phyloP scores from a whole-genome alignment of 2,329 filamentous ascomycete species.

The Neurospora sp. region DNA sequence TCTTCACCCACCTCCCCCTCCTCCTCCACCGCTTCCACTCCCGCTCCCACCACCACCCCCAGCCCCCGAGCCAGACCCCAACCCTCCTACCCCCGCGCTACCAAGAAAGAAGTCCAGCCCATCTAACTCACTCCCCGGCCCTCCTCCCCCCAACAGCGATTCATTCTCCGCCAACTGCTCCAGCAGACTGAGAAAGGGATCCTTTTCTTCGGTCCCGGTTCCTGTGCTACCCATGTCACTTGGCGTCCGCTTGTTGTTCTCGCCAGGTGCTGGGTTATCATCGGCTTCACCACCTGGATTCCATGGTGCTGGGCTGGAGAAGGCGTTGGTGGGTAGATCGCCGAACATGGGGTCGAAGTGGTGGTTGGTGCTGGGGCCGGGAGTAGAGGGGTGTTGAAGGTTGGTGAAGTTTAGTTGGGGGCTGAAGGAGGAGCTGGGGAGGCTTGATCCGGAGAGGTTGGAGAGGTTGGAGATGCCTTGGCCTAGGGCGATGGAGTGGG shows the following conservation, averaged over 20 bases:
- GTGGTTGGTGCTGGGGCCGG: constrained; percentile 18
- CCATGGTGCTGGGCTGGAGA: constrained; percentile 43
- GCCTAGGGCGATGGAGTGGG: not conserved
- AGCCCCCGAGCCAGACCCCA: not conserved
- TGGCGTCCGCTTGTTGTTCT: constrained; percentile 12
- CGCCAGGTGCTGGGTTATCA: no score
- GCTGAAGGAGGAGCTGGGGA: not conserved
- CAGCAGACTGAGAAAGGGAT: constrained; percentile 69
- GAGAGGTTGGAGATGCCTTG: not conserved
- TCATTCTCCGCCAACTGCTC: constrained; percentile 81
- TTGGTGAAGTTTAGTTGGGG: constrained; percentile 28
- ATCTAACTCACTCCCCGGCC: constrained; percentile 64
- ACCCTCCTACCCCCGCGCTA: not conserved
- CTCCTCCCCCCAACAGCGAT: constrained; percentile 30
- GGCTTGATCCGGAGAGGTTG: not conserved
- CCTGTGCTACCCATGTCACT: constrained; percentile 42
- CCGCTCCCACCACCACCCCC: not conserved
- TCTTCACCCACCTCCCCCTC: not conserved
- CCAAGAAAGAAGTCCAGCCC: constrained; percentile 73
- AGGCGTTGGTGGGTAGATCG: constrained; percentile 41
- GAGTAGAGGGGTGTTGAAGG: constrained; percentile 11
- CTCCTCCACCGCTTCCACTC: not conserved
- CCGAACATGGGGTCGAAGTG: constrained; percentile 53
- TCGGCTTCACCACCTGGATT: constrained; percentile 20
- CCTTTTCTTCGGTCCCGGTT: constrained; percentile 56